A percentile compares a stretch with the other conserved stretches of the same genome.
Evolutionary conservation across 83 land plant genomes (phyloP).

Genomic region (Picea abies): DNA sequence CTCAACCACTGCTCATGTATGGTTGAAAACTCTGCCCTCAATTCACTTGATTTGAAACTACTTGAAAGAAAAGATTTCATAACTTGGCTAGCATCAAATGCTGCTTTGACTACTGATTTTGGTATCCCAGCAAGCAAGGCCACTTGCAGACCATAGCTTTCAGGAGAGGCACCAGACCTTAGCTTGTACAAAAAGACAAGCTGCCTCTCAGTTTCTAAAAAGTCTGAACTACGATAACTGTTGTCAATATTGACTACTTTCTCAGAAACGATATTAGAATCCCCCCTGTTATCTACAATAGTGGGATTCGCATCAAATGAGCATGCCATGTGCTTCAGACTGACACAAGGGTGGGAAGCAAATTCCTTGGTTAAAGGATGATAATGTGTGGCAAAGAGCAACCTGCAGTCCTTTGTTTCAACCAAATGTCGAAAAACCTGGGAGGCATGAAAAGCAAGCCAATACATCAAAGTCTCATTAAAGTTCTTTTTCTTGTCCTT

Average conservation of each 20-base stretch:
- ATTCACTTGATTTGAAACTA: conserved; percentile 33
- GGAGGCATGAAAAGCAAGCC: conserved; percentile 11
- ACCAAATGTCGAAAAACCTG: conserved; percentile 92
- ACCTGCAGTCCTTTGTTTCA: conserved; percentile 76
- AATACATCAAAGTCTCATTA: background rate
- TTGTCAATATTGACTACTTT: background rate
- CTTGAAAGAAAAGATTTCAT: no score
- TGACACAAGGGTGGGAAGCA: conserved; percentile 75
- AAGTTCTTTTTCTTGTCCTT: background rate
- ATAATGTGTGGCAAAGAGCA: conserved; percentile 96
- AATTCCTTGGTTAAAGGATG: conserved; percentile 91
- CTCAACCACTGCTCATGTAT: no score
- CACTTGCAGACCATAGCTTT: conserved; percentile 92
- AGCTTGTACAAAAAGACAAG: conserved; percentile 83
- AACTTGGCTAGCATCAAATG: no score
- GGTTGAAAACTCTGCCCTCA: no score
- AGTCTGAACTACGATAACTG: background rate
- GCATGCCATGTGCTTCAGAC: conserved; percentile 87
- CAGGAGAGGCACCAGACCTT: conserved; percentile 70
- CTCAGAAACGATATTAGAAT: background rate
- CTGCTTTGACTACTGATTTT: conserved; percentile 22
- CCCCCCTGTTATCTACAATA: background rate
- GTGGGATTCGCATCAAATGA: conserved; percentile 30
- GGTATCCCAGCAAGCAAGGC: conserved; percentile 89
- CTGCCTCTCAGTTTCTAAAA: conserved; percentile 28